Evolutionary conservation across 1,284 basidiomycete species (phyloP).

Genomic region (Naganishia sp.): DNA sequence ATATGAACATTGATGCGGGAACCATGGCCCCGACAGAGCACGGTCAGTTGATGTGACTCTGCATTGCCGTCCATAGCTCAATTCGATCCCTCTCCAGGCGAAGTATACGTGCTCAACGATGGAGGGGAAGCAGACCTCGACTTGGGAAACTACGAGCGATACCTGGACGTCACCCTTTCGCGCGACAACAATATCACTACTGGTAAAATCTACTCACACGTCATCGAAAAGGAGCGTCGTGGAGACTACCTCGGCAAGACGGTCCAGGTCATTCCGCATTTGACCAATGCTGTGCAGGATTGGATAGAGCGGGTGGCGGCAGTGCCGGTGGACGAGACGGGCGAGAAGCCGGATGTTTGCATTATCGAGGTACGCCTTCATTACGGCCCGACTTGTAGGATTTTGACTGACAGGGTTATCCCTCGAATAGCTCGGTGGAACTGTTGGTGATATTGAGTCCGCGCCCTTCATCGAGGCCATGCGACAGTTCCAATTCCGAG

Average conservation of each 20-base stretch:
- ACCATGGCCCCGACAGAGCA: conserved; percentile 99
- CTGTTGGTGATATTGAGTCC: conserved; percentile 93
- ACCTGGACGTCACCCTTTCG: conserved; percentile 90
- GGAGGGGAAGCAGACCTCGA: conserved; percentile 98
- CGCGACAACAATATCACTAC: conserved; percentile 98
- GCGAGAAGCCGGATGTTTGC: conserved; percentile 91
- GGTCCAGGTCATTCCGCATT: conserved; percentile 94
- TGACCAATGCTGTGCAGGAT: conserved; percentile 96
- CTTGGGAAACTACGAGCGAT: conserved; percentile 97
- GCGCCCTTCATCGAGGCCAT: conserved; percentile 98
- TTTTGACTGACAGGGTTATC: not conserved
- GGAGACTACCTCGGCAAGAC: conserved; percentile 99
- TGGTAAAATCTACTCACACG: conserved; percentile 95
- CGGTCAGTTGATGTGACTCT: conserved; percentile 59
- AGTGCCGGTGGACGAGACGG: conserved; percentile 91
- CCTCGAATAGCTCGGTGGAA: conserved; percentile 81
- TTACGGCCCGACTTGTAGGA: not conserved
- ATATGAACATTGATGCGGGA: conserved; percentile 99
- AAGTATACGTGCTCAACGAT: conserved; percentile 98
- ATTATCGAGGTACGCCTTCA: conserved; percentile 77
- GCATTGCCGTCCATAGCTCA: not conserved
- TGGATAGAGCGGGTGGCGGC: conserved; percentile 96
- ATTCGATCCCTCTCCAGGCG: conserved; percentile 61
- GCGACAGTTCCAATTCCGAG: conserved; percentile 99
- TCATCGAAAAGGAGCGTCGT: conserved; percentile 94